Percentiles rank a stretch among this genome's conserved stretches.
Evolutionary conservation across 495 filamentous ascomycete species (phyloP).

Genomic region (Tuber brumale): DNA sequence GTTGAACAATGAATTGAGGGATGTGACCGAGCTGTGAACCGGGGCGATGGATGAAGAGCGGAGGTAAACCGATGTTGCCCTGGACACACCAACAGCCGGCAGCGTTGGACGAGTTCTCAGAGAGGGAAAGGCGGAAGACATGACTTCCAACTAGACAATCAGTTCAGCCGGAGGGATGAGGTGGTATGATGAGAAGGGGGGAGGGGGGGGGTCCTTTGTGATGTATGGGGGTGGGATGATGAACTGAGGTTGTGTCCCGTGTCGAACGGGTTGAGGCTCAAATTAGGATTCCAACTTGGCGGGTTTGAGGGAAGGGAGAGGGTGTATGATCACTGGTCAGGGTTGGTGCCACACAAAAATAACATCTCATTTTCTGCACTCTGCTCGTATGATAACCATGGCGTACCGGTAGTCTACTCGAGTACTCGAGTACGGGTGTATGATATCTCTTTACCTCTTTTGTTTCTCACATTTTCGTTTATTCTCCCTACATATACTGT

Average conservation of each 20-base stretch:
- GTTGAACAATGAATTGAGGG: conserved; percentile 35
- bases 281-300: not conserved
- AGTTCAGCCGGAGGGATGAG: not conserved
- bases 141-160: conserved; percentile 4
- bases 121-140: conserved; percentile 31
- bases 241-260: not conserved
- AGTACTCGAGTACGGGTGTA: not conserved
- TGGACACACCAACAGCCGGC: conserved; percentile 21
- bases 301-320: not conserved
- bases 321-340: not conserved
- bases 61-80: conserved; percentile 32
- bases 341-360: not conserved
- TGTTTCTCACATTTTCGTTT: not conserved
- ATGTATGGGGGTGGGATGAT: not conserved
- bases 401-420: not conserved
- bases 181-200: not conserved
- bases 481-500: not conserved
- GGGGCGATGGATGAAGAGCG: conserved; percentile 24
- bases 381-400: not conserved
- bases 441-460: not conserved
- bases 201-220: too few species aligned
- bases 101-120: conserved; percentile 25
- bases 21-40: conserved; percentile 37
- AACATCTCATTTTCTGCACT: not conserved
- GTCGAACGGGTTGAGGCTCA: not conserved